These are phyloP conservation scores for Arachis hypogaea DNA, from an alignment of 306 rosid genomes.

Conservation along the genomic window DNA sequence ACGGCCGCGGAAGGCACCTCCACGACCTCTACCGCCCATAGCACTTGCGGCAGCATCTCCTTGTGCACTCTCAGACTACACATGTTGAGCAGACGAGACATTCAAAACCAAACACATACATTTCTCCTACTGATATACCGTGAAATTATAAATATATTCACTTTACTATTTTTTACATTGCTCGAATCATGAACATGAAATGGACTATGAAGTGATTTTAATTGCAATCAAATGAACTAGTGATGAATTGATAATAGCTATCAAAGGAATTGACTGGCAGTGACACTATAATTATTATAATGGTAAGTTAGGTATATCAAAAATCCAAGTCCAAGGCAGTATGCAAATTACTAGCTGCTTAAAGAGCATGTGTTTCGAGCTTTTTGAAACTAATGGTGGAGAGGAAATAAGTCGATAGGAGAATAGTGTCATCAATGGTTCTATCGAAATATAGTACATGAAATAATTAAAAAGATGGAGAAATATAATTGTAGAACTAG, in stretches of 20 bases:
- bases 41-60: constrained; percentile 99
- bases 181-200: not conserved
- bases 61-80: constrained; percentile 98
- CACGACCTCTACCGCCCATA: constrained; percentile 98
- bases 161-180: not conserved
- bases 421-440: not conserved
- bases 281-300: not conserved
- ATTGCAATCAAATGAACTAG: not conserved
- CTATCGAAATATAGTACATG: not conserved
- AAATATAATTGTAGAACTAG: constrained; percentile 20
- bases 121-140: not conserved
- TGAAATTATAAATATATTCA: not conserved
- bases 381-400: not conserved
- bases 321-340: not conserved
- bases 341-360: not conserved
- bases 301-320: not conserved
- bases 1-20: constrained; percentile 75
- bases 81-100: constrained; percentile 22
- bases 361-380: not conserved
- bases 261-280: not conserved
- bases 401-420: not conserved
- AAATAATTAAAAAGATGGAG: not conserved
- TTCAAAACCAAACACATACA: constrained; percentile 12
- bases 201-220: not conserved
- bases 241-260: not conserved